phyloP scores from a whole-genome alignment of 805 yeast species.

The Barnettozyma vustinii region DNA sequence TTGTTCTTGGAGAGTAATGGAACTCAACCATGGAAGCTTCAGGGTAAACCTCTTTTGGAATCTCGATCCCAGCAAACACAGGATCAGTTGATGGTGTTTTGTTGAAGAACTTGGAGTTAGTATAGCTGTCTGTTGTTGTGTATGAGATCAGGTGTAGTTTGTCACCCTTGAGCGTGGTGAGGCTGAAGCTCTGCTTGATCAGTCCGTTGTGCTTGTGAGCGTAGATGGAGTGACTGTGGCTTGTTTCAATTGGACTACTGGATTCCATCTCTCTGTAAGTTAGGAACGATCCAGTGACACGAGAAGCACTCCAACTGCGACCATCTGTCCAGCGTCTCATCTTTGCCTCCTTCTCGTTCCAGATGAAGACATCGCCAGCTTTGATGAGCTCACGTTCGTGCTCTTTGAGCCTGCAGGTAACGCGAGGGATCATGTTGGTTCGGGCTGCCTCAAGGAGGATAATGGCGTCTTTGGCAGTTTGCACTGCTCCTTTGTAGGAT shows the following conservation, averaged over 20 bases:
- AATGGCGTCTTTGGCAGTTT: slow-evolving; percentile 56
- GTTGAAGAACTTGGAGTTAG: slow-evolving; percentile 24
- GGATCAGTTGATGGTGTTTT: slow-evolving; percentile 43
- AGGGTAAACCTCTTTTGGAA: slow-evolving; percentile 35
- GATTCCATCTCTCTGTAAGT: slow-evolving; percentile 57
- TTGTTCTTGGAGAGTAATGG: slow-evolving; percentile 1
- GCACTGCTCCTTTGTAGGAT: slow-evolving; percentile 57
- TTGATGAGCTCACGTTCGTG: slow-evolving; percentile 43
- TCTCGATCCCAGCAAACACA: slow-evolving; percentile 21
- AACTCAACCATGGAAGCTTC: slow-evolving; percentile 1
- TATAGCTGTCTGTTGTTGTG: slow-evolving; percentile 28
- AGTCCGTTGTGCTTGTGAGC: slow-evolving; percentile 47
- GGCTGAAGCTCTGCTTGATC: slow-evolving; percentile 58
- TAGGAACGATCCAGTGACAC: slow-evolving; percentile 60
- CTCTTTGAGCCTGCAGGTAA: slow-evolving; percentile 52
- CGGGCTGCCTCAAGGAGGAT: slow-evolving; percentile 62
- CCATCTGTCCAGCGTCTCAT: slow-evolving; percentile 82
- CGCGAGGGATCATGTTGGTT: slow-evolving; percentile 48
- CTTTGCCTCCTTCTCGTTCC: slow-evolving; percentile 68
- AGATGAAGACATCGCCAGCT: slow-evolving; percentile 59
- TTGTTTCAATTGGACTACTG: neutral
- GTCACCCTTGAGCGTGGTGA: slow-evolving; percentile 45
- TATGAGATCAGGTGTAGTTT: slow-evolving; percentile 62
- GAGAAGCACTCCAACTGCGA: slow-evolving; percentile 63
- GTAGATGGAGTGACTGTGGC: slow-evolving; percentile 16